A percentile compares a stretch with the other conserved stretches of the same genome.
Evolutionary conservation across 352 stramenopile species (phyloP).

Genomic region (Globisporangium cystogenes): DNA sequence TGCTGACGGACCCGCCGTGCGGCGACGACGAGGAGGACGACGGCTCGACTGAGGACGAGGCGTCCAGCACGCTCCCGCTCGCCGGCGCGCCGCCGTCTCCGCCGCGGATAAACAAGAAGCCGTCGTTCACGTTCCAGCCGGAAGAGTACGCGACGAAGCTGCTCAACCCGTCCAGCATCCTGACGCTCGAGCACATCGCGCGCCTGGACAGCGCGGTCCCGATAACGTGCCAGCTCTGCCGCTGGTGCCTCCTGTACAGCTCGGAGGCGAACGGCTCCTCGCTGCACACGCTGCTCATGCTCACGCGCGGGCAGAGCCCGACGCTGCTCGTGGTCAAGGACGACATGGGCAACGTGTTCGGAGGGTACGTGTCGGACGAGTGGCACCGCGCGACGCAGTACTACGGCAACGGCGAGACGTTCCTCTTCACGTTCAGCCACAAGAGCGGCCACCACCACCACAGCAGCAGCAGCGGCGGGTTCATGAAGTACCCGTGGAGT

Average conservation of each 20-base stretch:
- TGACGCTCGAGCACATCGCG: slow-evolving; percentile 62
- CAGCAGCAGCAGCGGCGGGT: slow-evolving; percentile 12
- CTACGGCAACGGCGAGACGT: slow-evolving; percentile 84
- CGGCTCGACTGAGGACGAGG: slow-evolving; percentile 26
- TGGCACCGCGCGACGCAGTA: slow-evolving; percentile 83
- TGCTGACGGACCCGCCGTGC: slow-evolving; percentile 15
- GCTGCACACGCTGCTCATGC: slow-evolving; percentile 63
- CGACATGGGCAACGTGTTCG: slow-evolving; percentile 70
- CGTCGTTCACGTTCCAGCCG: slow-evolving; percentile 48
- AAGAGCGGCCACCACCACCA: slow-evolving; percentile 4
- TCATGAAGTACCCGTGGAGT: slow-evolving; percentile 84
- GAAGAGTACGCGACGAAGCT: slow-evolving; percentile 77
- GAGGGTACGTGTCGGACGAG: slow-evolving; percentile 72
- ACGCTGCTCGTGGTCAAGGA: slow-evolving; percentile 84
- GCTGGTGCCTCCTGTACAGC: slow-evolving; percentile 81
- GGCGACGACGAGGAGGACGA: slow-evolving; percentile 25
- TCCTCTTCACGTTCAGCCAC: slow-evolving; percentile 85
- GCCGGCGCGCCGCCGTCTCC: slow-evolving; percentile 18
- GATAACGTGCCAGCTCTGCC: slow-evolving; percentile 72
- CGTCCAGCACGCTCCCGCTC: slow-evolving; percentile 12
- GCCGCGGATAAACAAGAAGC: slow-evolving; percentile 35
- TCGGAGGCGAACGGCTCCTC: slow-evolving; percentile 70
- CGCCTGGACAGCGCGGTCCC: slow-evolving; percentile 69
- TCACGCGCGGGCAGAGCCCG: slow-evolving; percentile 63
- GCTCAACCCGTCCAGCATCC: slow-evolving; percentile 59